Evolutionary conservation across 805 yeast genomes (phyloP), one percentile per base, ranked within the genome.

Genomic region (Yarrowia porcina): DNA sequence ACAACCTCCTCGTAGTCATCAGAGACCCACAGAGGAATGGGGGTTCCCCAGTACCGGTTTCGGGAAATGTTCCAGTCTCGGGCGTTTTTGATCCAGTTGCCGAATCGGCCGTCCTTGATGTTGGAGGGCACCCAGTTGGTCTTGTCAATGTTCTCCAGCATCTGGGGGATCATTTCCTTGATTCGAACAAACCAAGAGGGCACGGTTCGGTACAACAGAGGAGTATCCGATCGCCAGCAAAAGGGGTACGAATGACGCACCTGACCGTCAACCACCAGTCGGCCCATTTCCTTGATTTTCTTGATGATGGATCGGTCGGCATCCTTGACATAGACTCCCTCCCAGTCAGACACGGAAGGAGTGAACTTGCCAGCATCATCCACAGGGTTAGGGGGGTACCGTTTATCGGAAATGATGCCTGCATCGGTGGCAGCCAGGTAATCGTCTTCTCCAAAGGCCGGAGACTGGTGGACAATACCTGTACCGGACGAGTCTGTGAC

Each of bases 221-320:
- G 99, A 30, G 99, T 94, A 74, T 94, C 99, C 3, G 98, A 93
- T 83, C 99, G 88, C 99, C 99, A 94, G 80, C 99, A 94, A 88
- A 94, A 94, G 71, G 99, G 99, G 77, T 94, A 94, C 76, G 96
- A 88, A 82, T 94, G 99, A 78, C 86, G 86, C 68, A 92, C 82
- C 80, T 94, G 98, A 44, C 90, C 79, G 64, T 86, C 87, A 44
- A 85, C 82, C 67, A 94, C 79, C 36, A 94, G 69, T 68, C 87
- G 83, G 59, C 96, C 98, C 39, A 80, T 75, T 61, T 84, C 89
- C 65, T 94, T 89, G 73, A 94, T 81, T 67, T 83, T 78, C 77
- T 90, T 92, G 76, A 94, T 90, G 73, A 94, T 93, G 71, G 83
- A 82, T 70, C 90, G 86, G 77, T 94, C 99, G 50, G 98, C 97